phyloP scores from a whole-genome alignment of 345 rosid genomes.

The Aegle marmelos region DNA sequence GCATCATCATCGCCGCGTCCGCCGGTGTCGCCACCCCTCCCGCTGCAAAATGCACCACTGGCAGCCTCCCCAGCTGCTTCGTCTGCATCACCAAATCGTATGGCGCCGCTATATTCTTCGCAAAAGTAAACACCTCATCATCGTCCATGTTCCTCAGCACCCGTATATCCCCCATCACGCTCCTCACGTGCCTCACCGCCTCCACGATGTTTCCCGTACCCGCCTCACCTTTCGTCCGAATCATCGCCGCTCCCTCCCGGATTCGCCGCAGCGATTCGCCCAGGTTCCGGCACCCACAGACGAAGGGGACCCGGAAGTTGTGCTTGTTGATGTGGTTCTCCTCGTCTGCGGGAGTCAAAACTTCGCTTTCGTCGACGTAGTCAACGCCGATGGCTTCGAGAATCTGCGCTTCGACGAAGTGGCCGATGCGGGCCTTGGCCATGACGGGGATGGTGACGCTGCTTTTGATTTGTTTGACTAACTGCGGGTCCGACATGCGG shows the following conservation, averaged over 20 bases:
- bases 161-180: conserved; percentile 37
- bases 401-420: conserved; percentile 43
- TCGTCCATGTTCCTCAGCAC: conserved; percentile 39
- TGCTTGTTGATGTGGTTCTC: conserved; percentile 41
- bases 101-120: conserved; percentile 36
- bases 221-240: conserved; percentile 42
- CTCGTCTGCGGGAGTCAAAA: conserved; percentile 32
- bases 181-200: conserved; percentile 43
- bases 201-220: conserved; percentile 39
- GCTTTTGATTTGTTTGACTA: conserved; percentile 36
- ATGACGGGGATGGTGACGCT: conserved; percentile 44
- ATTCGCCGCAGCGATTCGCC: conserved; percentile 37
- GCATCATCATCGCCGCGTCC: conserved; percentile 44
- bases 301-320: conserved; percentile 41
- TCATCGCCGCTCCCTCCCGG: conserved; percentile 45
- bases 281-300: conserved; percentile 43
- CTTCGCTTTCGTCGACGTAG: conserved; percentile 44
- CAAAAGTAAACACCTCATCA: conserved; percentile 37
- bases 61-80: conserved; percentile 46
- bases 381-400: conserved; percentile 39
- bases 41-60: conserved; percentile 41
- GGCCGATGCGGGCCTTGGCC: conserved; percentile 48
- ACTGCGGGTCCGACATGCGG: conserved; percentile 40
- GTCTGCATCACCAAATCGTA: conserved; percentile 45
- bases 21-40: conserved; percentile 44